These are phyloP conservation scores for Tritrichomonas foetus DNA, from an alignment of 208 protist species.

Conservation along the genomic window DNA sequence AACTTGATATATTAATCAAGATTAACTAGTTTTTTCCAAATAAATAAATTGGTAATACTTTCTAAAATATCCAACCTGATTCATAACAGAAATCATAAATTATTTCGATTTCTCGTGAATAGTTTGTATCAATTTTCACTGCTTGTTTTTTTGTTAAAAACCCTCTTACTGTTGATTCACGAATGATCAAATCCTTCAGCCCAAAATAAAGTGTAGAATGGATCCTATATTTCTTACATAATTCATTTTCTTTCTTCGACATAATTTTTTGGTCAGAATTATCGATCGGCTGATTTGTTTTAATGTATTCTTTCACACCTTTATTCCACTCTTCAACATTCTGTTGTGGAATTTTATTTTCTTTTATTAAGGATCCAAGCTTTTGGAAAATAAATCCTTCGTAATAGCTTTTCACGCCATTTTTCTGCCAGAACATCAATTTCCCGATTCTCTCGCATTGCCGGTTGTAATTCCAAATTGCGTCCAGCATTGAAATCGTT, in stretches of 20 bases:
- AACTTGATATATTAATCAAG: no score
- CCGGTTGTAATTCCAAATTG: background rate
- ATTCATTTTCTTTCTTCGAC: background rate
- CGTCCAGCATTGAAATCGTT: background rate
- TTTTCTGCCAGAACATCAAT: background rate
- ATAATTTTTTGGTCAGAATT: background rate
- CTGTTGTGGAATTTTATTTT: background rate
- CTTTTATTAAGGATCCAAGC: background rate
- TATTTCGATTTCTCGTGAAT: no score
- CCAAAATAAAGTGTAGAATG: background rate
- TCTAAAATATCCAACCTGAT: no score
- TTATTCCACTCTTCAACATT: background rate
- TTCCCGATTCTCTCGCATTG: background rate
- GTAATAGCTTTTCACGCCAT: background rate
- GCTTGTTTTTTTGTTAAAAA: no score
- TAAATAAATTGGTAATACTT: no score
- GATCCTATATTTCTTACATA: background rate
- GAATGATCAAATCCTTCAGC: background rate
- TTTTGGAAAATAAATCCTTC: background rate
- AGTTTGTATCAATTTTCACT: no score
- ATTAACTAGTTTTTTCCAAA: no score
- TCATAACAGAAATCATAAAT: no score
- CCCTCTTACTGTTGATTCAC: background rate
- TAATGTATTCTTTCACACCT: background rate
- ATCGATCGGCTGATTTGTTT: background rate